A percentile compares a stretch with the other conserved stretches of the same genome.
These are phyloP conservation scores for Zangia roseola DNA, from an alignment of 768 basidiomycete species.

Conservation along the genomic window DNA sequence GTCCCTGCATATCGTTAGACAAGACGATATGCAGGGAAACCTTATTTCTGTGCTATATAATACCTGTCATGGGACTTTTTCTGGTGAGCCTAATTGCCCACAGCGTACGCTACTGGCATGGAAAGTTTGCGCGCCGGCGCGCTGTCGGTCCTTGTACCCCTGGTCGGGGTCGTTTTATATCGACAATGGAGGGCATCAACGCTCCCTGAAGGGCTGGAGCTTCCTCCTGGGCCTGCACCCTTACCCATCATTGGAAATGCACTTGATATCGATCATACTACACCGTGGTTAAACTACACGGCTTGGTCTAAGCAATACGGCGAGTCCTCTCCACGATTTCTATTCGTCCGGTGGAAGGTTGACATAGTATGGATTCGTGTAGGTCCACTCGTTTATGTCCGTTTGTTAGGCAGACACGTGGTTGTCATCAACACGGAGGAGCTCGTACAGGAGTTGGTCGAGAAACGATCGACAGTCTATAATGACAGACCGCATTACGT, in stretches of 20 bases:
- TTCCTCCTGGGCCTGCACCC: constrained; percentile 12
- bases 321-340: background rate
- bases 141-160: background rate
- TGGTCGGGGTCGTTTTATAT: background rate
- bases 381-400: constrained; percentile 1
- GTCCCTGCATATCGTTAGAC: too few species aligned
- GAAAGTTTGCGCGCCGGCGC: background rate
- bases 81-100: too few species aligned
- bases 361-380: too few species aligned
- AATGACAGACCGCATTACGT: constrained; percentile 12
- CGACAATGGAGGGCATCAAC: background rate
- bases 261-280: background rate
- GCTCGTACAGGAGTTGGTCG: constrained; percentile 10
- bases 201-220: background rate
- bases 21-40: too few species aligned
- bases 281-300: constrained; percentile 14
- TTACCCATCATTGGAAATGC: constrained; percentile 16
- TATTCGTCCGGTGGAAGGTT: too few species aligned
- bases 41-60: too few species aligned
- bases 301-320: constrained; percentile 12
- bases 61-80: too few species aligned
- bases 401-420: constrained; percentile 1
- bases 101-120: background rate
- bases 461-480: constrained; percentile 16
- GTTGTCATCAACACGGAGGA: constrained; percentile 14